Evolutionary conservation across 495 filamentous ascomycete species (phyloP).

Genomic region (Xylaria telfairii): DNA sequence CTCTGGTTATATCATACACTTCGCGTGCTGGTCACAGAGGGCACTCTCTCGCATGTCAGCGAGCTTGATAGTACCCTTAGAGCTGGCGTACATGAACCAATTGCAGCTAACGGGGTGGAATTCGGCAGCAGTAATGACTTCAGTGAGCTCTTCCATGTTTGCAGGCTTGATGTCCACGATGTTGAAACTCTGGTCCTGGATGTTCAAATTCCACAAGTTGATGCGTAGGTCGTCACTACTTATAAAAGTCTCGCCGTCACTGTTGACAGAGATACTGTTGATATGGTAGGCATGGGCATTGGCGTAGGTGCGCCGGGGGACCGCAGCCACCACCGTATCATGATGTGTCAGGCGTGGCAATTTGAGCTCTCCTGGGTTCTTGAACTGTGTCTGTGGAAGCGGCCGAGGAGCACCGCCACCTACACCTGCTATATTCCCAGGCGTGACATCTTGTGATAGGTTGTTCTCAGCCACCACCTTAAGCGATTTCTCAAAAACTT

Average conservation of each 20-base stretch:
- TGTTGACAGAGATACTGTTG: conserved; percentile 99
- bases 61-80: conserved; percentile 98
- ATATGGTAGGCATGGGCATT: conserved; percentile 99
- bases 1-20: conserved; percentile 65
- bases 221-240: conserved; percentile 97
- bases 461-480: conserved; percentile 99
- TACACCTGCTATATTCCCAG: conserved; percentile 73
- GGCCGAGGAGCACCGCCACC: conserved; percentile 71
- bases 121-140: conserved; percentile 97
- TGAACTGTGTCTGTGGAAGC: conserved; percentile 74
- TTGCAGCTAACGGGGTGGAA: conserved; percentile 98
- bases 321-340: conserved; percentile 96
- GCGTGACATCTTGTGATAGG: conserved; percentile 90
- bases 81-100: conserved; percentile 99
- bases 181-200: conserved; percentile 99
- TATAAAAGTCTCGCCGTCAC: conserved; percentile 98
- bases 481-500: conserved; percentile 98
- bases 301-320: conserved; percentile 93
- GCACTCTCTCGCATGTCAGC: conserved; percentile 98
- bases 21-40: conserved; percentile 92
- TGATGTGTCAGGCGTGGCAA: conserved; percentile 95
- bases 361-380: conserved; percentile 80
- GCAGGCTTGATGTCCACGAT: conserved; percentile 99
- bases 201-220: conserved; percentile 99
- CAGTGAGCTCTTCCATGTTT: conserved; percentile 99